phyloP scores from a whole-genome alignment of 176 grass and related monocot genomes.

The Oryza nivara region DNA sequence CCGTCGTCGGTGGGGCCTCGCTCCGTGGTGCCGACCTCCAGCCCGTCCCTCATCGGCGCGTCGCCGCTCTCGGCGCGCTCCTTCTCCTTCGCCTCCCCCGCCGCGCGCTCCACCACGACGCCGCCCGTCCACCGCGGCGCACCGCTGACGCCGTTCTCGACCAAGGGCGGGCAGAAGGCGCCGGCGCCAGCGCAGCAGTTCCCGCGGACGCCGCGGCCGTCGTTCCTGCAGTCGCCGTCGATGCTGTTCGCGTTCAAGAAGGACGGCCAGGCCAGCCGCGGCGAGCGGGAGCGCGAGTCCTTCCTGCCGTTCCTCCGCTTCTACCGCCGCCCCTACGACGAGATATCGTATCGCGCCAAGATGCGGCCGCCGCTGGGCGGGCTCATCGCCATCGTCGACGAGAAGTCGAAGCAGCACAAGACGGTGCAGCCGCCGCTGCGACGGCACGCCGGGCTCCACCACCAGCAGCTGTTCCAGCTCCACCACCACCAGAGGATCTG shows the following conservation, averaged over 20 bases:
- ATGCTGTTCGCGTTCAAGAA: constrained; percentile 82
- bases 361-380: constrained; percentile 95
- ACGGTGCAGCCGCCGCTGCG: constrained; percentile 33
- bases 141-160: constrained; percentile 40
- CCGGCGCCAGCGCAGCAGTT: constrained; percentile 44
- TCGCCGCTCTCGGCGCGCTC: constrained; percentile 91
- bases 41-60: constrained; percentile 86
- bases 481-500: constrained; percentile 62
- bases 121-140: constrained; percentile 32
- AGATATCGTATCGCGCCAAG: constrained; percentile 90
- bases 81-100: constrained; percentile 97
- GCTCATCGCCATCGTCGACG: constrained; percentile 80
- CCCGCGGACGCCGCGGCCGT: constrained; percentile 84
- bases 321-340: constrained; percentile 90
- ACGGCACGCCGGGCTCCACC: constrained; percentile 40
- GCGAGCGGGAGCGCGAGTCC: constrained; percentile 78
- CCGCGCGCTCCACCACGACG: constrained; percentile 52
- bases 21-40: constrained; percentile 58
- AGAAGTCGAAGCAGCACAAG: constrained; percentile 55
- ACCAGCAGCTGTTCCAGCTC: constrained; percentile 28
- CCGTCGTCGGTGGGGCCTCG: constrained; percentile 51
- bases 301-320: constrained; percentile 89
- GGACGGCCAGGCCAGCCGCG: constrained; percentile 68
- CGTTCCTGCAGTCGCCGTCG: constrained; percentile 90
- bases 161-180: constrained; percentile 32